phyloP scores from a whole-genome alignment of 352 stramenopile genomes.

The Phytophthora aleatoria region DNA sequence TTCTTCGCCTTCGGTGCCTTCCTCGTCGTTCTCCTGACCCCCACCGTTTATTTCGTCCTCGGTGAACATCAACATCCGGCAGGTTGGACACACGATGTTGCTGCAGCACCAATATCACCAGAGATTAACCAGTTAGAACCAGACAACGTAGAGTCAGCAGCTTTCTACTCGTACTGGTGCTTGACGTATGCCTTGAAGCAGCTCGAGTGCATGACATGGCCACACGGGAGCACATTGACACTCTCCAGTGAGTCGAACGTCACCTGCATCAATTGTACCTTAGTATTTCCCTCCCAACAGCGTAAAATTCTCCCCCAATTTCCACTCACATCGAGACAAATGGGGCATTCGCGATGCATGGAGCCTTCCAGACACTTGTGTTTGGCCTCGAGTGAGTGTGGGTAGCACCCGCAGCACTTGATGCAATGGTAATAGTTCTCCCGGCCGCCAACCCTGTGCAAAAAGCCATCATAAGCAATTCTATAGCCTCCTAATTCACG shows the following conservation, averaged over 20 bases:
- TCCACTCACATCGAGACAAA: constrained; percentile 69
- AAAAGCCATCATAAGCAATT: not conserved
- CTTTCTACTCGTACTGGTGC: constrained; percentile 45
- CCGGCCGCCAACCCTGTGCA: constrained; percentile 62
- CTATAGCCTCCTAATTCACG: not conserved
- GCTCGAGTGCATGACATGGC: constrained; percentile 74
- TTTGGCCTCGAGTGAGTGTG: constrained; percentile 65
- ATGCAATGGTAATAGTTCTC: constrained; percentile 85
- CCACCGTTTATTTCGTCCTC: constrained; percentile 35
- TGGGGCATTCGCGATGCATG: constrained; percentile 83
- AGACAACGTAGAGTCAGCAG: not conserved
- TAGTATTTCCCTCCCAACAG: not conserved
- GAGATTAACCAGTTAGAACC: constrained; percentile 2
- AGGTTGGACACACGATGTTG: constrained; percentile 67
- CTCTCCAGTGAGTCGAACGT: constrained; percentile 79
- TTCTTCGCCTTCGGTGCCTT: constrained; percentile 17
- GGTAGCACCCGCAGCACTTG: constrained; percentile 82
- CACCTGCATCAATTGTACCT: constrained; percentile 33
- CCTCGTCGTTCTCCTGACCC: constrained; percentile 17
- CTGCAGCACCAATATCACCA: constrained; percentile 26
- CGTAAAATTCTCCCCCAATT: not conserved
- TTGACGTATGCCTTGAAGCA: constrained; percentile 72
- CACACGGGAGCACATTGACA: constrained; percentile 73
- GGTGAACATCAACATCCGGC: constrained; percentile 57
- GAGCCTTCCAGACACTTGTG: constrained; percentile 82